Base-by-base conservation (phyloP, 2,329 filamentous ascomycete genomes). In the Alternaria sp. region DNA sequence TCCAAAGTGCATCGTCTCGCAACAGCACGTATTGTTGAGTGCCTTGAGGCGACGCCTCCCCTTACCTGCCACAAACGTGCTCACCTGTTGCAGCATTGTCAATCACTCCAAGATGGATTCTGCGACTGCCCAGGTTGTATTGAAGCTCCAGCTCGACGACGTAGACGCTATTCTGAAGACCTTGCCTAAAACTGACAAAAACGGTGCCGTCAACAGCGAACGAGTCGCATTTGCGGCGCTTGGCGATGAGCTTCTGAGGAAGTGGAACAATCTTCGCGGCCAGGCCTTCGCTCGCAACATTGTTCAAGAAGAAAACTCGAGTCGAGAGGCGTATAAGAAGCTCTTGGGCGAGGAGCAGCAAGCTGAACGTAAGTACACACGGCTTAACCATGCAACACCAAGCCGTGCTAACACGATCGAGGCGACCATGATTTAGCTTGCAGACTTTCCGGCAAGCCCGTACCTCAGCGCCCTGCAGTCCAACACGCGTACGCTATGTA, bases 361-460 rank as follows among this genome's bases (percentile, higher is more conserved):
- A 1, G 43, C 5, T 47, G 43, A 47, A 2, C 43, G 43, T 47
- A 28, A 30, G 43, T 47, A 1, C 8, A 47, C 12, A n/a, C 22
- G 16, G 12, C 16, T 28, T 28, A n/a, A 7, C 5, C 24, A 5
- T 32, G 24, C 20, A 1, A 18, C 9, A 18, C 34, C 14, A 34
- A 9, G 14, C 26, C 5, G 18, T 20, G 14, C 56, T 57, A 12
- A 60, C 28, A n/a, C 4, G 8, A 20, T 26, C 24, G 39, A 65
- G 63, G 26, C 14, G 57, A 68, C 22, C 64, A 65, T 43, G 61
- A 54, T 8, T 52, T 68, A 39, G 62, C 64, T 9, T 62, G 61
- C 20, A 49, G 26, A 16, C 53, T 63, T 4, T 55, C 48, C 5
- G 63, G 58, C 2, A 54, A 26, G n/a, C 30, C 42, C 5, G 41